Base-by-base conservation (phyloP, 495 filamentous ascomycete genomes). In the Xylaria flabelliformis region DNA sequence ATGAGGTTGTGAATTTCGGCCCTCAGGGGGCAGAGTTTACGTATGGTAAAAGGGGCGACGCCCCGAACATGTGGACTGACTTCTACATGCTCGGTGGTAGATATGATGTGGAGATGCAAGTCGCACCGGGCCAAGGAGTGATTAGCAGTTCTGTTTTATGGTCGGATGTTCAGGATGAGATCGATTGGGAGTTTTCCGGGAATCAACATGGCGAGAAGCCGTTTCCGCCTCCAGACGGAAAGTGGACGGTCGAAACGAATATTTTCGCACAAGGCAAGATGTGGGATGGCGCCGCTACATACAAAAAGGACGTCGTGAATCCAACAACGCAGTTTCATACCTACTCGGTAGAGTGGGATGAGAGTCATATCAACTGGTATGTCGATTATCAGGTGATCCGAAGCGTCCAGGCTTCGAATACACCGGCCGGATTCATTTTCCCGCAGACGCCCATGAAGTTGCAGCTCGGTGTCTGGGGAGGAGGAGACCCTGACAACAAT, bases 111-210 rank as follows among this genome's bases (percentile, higher is more conserved):
- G 86, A 86, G 67, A 84, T 93, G 74, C 88, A 91, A 78, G 90
- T 93, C 73, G 88, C 92, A 63, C 84, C 85, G 4, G 93, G 93
- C n/a, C 75, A 74, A 3, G 93, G 93, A 61, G 84, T 97, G 51
- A 88, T 99, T 59, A 97, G 92, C 81, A 93, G 89, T 79, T 87
- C 94, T 50, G 91, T 96, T 44, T 83, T 99, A 75, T 90, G 94
- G 83, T 97, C 95, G 10, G 95, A 95, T 80, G 90, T 91, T 73
- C 88, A 97, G 17, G 96, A 99, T 80, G 96, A 99, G 82, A 93
- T 99, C 72, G 96, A 98, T 82, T 97, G 93, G 90, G 91, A 94
- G 78, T 93, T 91, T 86, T 83, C 93, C 42, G 91, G 91, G 19
- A 85, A 85, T 59, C 86, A 91, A 74, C 83, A 85, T 63, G 85